Evolutionary conservation across 345 rosid genomes (phyloP).

Genomic region (Salix exigua): DNA sequence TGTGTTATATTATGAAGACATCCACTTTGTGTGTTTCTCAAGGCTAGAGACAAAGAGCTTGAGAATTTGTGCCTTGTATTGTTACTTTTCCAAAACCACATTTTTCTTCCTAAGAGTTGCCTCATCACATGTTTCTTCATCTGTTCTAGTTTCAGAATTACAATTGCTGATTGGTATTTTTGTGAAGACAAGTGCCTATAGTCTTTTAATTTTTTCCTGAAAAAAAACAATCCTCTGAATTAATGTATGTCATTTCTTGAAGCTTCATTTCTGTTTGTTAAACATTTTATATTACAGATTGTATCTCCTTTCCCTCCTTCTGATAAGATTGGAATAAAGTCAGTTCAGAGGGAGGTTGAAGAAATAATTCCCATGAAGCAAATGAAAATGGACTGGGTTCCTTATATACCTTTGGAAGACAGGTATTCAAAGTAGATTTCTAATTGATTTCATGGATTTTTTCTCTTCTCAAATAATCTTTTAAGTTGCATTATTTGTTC

Average conservation of each 20-base stretch:
- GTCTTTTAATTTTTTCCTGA: background rate
- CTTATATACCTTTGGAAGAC: conserved; percentile 79
- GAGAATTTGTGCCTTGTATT: background rate
- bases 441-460: conserved; percentile 8
- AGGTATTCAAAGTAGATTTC: conserved; percentile 43
- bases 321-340: conserved; percentile 91
- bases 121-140: background rate
- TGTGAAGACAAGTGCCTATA: background rate
- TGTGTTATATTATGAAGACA: background rate
- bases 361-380: conserved; percentile 97
- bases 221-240: background rate
- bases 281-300: conserved; percentile 45
- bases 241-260: background rate
- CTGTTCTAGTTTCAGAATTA: background rate
- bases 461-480: background rate
- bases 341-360: conserved; percentile 93
- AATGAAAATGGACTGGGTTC: conserved; percentile 99
- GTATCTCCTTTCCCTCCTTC: conserved; percentile 92
- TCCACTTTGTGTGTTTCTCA: background rate
- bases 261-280: background rate
- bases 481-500: background rate
- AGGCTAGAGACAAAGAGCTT: background rate
- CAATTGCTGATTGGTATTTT: background rate
- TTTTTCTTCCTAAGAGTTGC: background rate
- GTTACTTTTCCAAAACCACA: background rate